phyloP scores from a whole-genome alignment of 2,329 filamentous ascomycete genomes.

The Cyphellophora attinorum region DNA sequence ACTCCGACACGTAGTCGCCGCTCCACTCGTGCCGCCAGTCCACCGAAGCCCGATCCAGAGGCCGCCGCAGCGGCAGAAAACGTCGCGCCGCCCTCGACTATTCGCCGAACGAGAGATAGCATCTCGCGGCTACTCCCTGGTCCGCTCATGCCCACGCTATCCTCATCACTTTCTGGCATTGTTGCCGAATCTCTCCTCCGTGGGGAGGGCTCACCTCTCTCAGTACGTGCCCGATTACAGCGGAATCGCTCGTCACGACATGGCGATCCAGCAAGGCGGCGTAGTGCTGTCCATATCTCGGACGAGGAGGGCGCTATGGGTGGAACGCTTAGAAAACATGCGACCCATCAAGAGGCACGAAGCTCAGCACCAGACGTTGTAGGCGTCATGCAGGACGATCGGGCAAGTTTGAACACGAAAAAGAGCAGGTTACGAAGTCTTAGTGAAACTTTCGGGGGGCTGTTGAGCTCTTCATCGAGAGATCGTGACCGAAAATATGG shows the following conservation, averaged over 20 bases:
- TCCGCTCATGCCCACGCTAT: conserved; percentile 51
- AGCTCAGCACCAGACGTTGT: neutral
- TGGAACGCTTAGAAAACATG: neutral
- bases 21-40: conserved; percentile 9
- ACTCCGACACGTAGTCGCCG: conserved; percentile 12
- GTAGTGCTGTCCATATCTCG: conserved; percentile 5
- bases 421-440: conserved; percentile 6
- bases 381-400: neutral
- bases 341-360: neutral
- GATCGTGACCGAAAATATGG: neutral
- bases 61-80: conserved; percentile 6
- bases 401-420: conserved; percentile 2
- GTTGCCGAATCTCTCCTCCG: conserved; percentile 57
- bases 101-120: conserved; percentile 28
- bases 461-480: neutral
- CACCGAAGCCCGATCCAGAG: conserved; percentile 11
- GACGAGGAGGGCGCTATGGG: conserved; percentile 8
- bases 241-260: conserved; percentile 10
- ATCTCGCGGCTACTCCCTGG: conserved; percentile 43
- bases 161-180: conserved; percentile 50
- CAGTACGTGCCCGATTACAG: conserved; percentile 10
- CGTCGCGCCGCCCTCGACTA: conserved; percentile 19
- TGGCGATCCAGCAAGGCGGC: conserved; percentile 6
- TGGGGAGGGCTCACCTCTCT: conserved; percentile 31
- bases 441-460: conserved; percentile 6